These are phyloP conservation scores for Sisymbrium altissimum DNA, from an alignment of 345 rosid species.

Conservation along the genomic window DNA sequence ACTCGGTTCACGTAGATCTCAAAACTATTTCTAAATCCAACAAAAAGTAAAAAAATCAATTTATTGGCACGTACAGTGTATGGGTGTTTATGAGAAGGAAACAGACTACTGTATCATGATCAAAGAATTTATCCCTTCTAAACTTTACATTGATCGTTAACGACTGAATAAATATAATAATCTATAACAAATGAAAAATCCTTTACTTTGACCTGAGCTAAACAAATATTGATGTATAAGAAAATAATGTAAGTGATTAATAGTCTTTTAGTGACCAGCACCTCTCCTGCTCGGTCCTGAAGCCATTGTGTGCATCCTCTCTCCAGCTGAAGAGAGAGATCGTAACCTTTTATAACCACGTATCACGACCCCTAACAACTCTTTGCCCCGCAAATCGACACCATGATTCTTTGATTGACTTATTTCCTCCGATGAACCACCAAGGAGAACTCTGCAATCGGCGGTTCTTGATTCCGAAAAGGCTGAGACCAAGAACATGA, in stretches of 20 bases:
- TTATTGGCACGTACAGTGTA: not conserved
- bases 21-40: not conserved
- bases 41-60: not conserved
- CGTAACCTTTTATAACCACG: conserved; percentile 25
- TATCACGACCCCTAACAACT: conserved; percentile 17
- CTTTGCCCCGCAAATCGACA: conserved; percentile 7
- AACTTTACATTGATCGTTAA: conserved; percentile 24
- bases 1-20: not conserved
- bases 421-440: conserved; percentile 2
- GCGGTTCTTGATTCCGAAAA: conserved; percentile 33
- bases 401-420: conserved; percentile 12
- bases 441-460: conserved; percentile 35
- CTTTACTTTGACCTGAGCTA: conserved; percentile 25
- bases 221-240: conserved; percentile 7
- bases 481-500: conserved; percentile 37
- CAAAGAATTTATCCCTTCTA: conserved; percentile 18
- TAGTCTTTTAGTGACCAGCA: conserved; percentile 51
- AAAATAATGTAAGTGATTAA: not conserved
- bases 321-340: conserved; percentile 18
- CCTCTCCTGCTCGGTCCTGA: conserved; percentile 86
- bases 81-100: not conserved
- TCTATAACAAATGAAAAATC: conserved; percentile 23
- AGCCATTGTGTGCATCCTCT: conserved; percentile 41
- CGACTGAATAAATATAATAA: conserved; percentile 23
- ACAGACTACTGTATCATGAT: conserved; percentile 10